Conservation (phyloP, 2,329 filamentous ascomycete genomes). For the Graphilbum fragrans region DNA sequence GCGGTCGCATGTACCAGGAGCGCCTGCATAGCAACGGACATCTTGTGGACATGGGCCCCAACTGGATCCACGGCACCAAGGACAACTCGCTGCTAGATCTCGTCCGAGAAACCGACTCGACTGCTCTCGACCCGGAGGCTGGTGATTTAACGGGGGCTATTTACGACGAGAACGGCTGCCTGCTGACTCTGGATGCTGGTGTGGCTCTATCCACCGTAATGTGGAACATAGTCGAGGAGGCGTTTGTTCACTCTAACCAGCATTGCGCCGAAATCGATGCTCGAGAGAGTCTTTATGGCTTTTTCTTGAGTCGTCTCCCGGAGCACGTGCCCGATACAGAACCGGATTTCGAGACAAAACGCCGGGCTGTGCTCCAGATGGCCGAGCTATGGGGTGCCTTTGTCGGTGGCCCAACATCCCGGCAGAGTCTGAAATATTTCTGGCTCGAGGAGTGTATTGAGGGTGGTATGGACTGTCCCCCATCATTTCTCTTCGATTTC, state of each 20-base stretch:
- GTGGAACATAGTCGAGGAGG: conserved; percentile 57
- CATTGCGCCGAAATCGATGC: conserved; percentile 33
- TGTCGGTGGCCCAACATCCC: conserved; percentile 50
- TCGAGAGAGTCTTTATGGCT: conserved; percentile 38
- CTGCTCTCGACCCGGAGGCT: conserved; percentile 31
- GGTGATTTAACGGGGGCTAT: conserved; percentile 16
- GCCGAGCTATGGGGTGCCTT: conserved; percentile 61
- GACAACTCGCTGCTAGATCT: conserved; percentile 60
- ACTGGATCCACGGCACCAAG: conserved; percentile 67
- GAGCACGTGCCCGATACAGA: conserved; percentile 33
- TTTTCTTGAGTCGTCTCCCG: conserved; percentile 32
- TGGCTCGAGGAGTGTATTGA: conserved; percentile 71
- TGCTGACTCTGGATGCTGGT: conserved; percentile 33
- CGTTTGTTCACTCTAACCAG: conserved; percentile 54
- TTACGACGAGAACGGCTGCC: conserved; percentile 42
- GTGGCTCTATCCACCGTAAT: conserved; percentile 38
- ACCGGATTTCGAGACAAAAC: conserved; percentile 24
- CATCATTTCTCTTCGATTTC: not conserved
- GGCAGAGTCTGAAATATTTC: conserved; percentile 63
- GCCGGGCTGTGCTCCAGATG: conserved; percentile 34
- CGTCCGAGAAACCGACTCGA: conserved; percentile 47
- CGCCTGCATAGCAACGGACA: conserved; percentile 30
- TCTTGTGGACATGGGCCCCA: conserved; percentile 53
- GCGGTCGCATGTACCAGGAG: conserved; percentile 49
- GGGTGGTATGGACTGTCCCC: conserved; percentile 34